A percentile compares a stretch with the other conserved stretches of the same genome.
Evolutionary conservation across 345 rosid genomes (phyloP).

Genomic region (Aethionema arabicum): DNA sequence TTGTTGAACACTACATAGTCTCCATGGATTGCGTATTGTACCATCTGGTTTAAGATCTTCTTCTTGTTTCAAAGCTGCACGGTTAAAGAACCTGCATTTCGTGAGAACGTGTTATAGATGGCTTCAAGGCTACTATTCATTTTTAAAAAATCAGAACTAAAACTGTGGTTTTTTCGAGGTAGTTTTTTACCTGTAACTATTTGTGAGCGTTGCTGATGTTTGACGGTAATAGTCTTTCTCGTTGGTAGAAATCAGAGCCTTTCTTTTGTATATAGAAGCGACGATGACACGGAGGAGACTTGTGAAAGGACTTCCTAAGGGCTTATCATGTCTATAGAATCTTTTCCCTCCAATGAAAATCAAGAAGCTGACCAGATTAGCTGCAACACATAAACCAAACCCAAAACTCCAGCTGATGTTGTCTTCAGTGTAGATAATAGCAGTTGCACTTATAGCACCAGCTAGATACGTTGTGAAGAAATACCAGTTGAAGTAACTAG

Average conservation of each 20-base stretch:
- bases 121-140: no score
- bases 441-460: conserved; percentile 32
- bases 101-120: background rate
- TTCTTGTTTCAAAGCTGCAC: conserved; percentile 44
- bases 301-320: conserved; percentile 46
- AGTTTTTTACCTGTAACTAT: conserved; percentile 39
- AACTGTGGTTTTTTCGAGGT: background rate
- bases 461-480: conserved; percentile 36
- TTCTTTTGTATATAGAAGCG: conserved; percentile 45
- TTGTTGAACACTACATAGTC: conserved; percentile 50
- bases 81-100: conserved; percentile 29
- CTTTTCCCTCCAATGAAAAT: conserved; percentile 43
- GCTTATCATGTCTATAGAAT: conserved; percentile 39
- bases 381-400: conserved; percentile 38
- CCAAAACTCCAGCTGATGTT: conserved; percentile 54
- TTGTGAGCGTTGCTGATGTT: conserved; percentile 14
- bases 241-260: conserved; percentile 30
- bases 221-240: conserved; percentile 42
- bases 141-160: background rate
- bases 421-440: conserved; percentile 45
- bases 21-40: conserved; percentile 45
- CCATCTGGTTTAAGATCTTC: no score
- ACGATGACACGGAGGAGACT: conserved; percentile 45
- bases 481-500: conserved; percentile 56
- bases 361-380: conserved; percentile 34